Conservation (phyloP, 495 filamentous ascomycete species). For the Lasiosphaeriaceae sp. region DNA sequence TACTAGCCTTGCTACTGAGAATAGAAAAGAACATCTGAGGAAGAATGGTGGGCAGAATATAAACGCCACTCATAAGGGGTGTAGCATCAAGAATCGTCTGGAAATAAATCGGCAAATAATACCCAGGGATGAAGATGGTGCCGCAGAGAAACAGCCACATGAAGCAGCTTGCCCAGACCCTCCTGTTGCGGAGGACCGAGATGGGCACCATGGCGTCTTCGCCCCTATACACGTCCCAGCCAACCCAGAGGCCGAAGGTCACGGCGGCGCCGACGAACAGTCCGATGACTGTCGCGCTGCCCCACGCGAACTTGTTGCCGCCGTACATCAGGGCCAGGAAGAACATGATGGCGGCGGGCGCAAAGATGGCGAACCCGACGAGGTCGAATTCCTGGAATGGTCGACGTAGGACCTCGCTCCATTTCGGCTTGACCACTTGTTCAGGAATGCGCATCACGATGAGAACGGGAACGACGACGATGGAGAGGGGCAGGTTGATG, state of each 20-base stretch:
- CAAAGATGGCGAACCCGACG: constrained; percentile 57
- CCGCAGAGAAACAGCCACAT: too few relatives aligned
- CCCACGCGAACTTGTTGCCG: constrained; percentile 62
- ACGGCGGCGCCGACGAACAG: constrained; percentile 61
- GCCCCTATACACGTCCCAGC: constrained; percentile 53
- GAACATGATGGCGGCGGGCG: constrained; percentile 64
- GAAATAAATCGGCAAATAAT: too few relatives aligned
- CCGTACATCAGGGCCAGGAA: constrained; percentile 79
- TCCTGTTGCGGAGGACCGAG: constrained; percentile 60
- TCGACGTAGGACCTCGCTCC: constrained; percentile 21
- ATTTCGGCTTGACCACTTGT: constrained; percentile 35
- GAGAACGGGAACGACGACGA: constrained; percentile 53
- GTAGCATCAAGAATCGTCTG: too few relatives aligned
- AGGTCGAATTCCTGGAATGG: constrained; percentile 58
- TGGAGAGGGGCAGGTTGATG: constrained; percentile 69
- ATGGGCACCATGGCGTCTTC: constrained; percentile 68
- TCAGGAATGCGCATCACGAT: constrained; percentile 48
- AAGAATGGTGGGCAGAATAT: too few relatives aligned
- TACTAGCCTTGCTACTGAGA: too few relatives aligned
- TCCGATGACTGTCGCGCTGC: constrained; percentile 56
- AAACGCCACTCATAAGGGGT: too few relatives aligned
- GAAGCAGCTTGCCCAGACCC: constrained; percentile 37
- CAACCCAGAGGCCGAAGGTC: constrained; percentile 55
- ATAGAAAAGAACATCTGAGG: too few relatives aligned
- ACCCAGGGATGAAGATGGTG: too few relatives aligned